Conservation (phyloP, 176 grass and related monocot species). For the Oryza longistaminata region DNA sequence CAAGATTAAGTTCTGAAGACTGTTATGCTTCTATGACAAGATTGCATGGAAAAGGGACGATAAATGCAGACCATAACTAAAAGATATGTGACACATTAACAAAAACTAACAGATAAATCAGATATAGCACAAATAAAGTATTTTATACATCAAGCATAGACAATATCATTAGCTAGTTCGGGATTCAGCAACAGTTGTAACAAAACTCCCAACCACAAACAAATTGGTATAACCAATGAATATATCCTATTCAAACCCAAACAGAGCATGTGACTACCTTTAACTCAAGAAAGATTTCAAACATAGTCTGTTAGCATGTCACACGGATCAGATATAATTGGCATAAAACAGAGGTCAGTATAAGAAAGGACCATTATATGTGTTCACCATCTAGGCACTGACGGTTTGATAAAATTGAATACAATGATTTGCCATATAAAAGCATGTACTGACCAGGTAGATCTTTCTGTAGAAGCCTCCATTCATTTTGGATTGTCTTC, state of each 20-base stretch:
- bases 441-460: constrained; percentile 52
- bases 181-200: neutral
- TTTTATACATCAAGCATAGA: too few species aligned
- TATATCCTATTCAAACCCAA: too few species aligned
- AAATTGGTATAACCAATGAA: neutral
- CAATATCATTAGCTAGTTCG: neutral
- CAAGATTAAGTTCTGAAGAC: neutral
- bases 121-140: too few species aligned
- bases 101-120: too few species aligned
- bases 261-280: neutral
- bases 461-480: constrained; percentile 75
- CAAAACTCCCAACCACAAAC: neutral
- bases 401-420: constrained; percentile 16
- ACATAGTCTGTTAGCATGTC: neutral
- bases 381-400: constrained; percentile 9
- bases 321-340: neutral
- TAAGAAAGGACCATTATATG: neutral
- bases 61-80: neutral
- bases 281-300: neutral
- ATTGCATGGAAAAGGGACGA: constrained; percentile 15
- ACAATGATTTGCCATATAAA: constrained; percentile 23
- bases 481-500: constrained; percentile 67
- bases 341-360: neutral
- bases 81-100: neutral
- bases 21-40: neutral